Conservation (phyloP, 2,329 filamentous ascomycete genomes). For the Penicillium sp. region DNA sequence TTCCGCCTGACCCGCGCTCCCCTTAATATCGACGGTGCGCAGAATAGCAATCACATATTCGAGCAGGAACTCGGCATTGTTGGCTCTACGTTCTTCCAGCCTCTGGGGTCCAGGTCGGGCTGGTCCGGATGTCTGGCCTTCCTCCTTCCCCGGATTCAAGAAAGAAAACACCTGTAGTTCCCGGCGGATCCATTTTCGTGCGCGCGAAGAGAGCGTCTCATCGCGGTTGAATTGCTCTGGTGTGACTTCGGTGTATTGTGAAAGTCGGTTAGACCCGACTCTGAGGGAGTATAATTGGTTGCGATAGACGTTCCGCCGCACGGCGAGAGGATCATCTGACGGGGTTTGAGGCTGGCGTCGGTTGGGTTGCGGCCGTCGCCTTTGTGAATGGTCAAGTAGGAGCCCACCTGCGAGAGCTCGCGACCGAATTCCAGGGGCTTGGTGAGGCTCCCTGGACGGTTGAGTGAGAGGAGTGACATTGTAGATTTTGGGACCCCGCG, state of each 20-base stretch:
- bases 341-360: constrained; percentile 29
- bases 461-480: constrained; percentile 43
- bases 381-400: constrained; percentile 5
- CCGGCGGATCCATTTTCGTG: constrained; percentile 76
- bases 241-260: constrained; percentile 71
- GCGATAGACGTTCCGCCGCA: constrained; percentile 71
- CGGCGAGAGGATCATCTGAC: constrained; percentile 50
- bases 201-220: constrained; percentile 68
- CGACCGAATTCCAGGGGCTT: constrained; percentile 2
- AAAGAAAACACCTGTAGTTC: constrained; percentile 83
- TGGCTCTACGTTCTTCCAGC: constrained; percentile 50
- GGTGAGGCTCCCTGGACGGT: constrained; percentile 14
- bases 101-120: constrained; percentile 32
- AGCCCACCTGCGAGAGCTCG: constrained; percentile 8
- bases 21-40: constrained; percentile 78
- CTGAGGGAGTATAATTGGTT: constrained; percentile 73
- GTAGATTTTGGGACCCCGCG: constrained; percentile 59
- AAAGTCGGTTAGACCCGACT: constrained; percentile 76
- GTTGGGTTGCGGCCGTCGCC: constrained; percentile 20
- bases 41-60: constrained; percentile 83
- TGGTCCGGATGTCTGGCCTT: constrained; percentile 7
- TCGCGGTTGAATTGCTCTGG: constrained; percentile 64
- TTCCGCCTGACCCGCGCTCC: constrained; percentile 73
- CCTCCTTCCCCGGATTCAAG: constrained; percentile 47
- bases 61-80: constrained; percentile 78